A percentile compares a stretch with the other conserved stretches of the same genome.
Conservation (phyloP, 2,329 filamentous ascomycete species). For the Cordyceps javanica region DNA sequence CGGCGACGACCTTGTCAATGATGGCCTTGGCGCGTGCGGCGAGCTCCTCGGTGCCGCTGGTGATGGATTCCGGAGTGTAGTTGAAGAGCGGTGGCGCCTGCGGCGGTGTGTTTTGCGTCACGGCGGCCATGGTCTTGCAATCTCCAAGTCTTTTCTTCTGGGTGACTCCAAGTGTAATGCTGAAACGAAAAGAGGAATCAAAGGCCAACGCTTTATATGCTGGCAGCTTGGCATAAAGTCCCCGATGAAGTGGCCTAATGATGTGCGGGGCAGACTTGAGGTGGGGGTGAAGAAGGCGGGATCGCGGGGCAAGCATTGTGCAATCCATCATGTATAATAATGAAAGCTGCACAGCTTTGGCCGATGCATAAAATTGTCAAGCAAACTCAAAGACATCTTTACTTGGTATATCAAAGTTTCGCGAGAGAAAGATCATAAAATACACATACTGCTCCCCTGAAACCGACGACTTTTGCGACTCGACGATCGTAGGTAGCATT, state of each 20-base stretch:
- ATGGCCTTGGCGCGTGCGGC: slow-evolving; percentile 57
- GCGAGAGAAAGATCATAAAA: no score
- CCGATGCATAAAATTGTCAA: not conserved
- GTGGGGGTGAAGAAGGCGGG: not conserved
- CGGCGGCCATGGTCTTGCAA: not conserved
- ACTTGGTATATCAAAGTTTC: no score
- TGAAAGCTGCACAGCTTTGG: not conserved
- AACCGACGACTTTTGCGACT: not conserved
- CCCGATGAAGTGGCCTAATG: not conserved
- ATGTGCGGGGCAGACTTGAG: slow-evolving; percentile 1
- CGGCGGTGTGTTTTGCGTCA: slow-evolving; percentile 43
- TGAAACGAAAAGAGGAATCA: not conserved
- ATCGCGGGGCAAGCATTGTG: slow-evolving; percentile 4
- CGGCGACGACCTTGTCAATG: slow-evolving; percentile 61
- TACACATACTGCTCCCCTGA: no score
- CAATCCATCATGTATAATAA: not conserved
- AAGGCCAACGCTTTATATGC: not conserved
- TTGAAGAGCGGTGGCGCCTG: slow-evolving; percentile 75
- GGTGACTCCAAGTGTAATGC: not conserved
- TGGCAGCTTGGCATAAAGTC: not conserved
- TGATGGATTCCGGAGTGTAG: slow-evolving; percentile 62
- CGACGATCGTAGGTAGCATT: not conserved
- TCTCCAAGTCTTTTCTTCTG: not conserved
- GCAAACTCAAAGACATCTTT: no score
- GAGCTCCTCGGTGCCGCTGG: slow-evolving; percentile 59